These are phyloP conservation scores for Ascochyta koolunga DNA, from an alignment of 2,329 filamentous ascomycete species.

Conservation along the genomic window DNA sequence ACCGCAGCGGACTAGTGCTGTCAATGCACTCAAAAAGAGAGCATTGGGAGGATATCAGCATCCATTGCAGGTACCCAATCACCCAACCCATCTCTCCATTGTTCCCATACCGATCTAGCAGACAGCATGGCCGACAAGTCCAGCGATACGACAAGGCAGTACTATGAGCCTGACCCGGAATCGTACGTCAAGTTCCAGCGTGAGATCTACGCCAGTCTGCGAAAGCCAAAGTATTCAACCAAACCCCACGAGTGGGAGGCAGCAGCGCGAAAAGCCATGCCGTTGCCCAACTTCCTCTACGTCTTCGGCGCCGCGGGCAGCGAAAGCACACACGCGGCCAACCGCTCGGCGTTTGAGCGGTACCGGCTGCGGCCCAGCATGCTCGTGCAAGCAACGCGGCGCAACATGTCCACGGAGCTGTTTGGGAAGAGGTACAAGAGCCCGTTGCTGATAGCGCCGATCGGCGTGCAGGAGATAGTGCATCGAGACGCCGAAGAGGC, in stretches of 20 bases:
- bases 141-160: slow-evolving; percentile 10
- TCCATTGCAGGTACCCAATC: background rate
- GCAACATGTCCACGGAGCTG: slow-evolving; percentile 36
- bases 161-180: slow-evolving; percentile 46
- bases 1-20: too few species aligned
- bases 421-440: slow-evolving; percentile 54
- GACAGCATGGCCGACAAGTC: background rate
- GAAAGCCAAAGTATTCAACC: slow-evolving; percentile 49
- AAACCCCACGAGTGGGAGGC: slow-evolving; percentile 50
- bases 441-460: slow-evolving; percentile 68
- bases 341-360: slow-evolving; percentile 48
- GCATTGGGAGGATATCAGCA: background rate
- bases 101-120: too few species aligned
- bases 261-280: slow-evolving; percentile 41
- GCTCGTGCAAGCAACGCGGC: slow-evolving; percentile 47
- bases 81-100: background rate
- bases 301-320: slow-evolving; percentile 48
- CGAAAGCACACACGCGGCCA: slow-evolving; percentile 45
- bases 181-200: slow-evolving; percentile 42
- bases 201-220: slow-evolving; percentile 47
- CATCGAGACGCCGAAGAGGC: slow-evolving; percentile 70
- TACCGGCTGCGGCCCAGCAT: slow-evolving; percentile 50
- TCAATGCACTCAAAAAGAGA: background rate
- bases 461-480: slow-evolving; percentile 72
- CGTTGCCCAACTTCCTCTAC: slow-evolving; percentile 49